A percentile compares a stretch with the other conserved stretches of the same genome.
phyloP scores from a whole-genome alignment of 164 flowering plant genomes.

The Annona cherimola region DNA sequence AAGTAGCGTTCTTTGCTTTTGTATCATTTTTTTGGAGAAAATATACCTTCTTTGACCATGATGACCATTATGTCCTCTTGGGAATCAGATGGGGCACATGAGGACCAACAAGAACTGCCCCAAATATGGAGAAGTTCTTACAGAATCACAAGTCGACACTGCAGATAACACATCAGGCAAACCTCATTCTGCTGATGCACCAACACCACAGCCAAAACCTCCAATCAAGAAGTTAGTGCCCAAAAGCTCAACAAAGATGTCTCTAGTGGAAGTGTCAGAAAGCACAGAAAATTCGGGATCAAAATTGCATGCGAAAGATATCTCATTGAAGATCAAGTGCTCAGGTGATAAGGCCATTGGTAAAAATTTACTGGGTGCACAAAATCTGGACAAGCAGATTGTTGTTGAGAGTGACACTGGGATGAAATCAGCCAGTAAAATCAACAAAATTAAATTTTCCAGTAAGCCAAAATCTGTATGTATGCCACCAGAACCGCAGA shows the following conservation, averaged over 20 bases:
- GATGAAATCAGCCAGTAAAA: constrained; percentile 39
- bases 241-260: constrained; percentile 46
- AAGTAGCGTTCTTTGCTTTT: not conserved
- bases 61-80: constrained; percentile 1
- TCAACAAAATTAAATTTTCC: constrained; percentile 60
- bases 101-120: constrained; percentile 98
- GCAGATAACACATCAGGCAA: constrained; percentile 42
- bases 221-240: constrained; percentile 41
- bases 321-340: constrained; percentile 72
- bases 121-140: constrained; percentile 65
- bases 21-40: not conserved
- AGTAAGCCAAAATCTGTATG: constrained; percentile 60
- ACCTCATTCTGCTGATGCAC: constrained; percentile 34
- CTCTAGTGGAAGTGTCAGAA: constrained; percentile 52
- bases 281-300: constrained; percentile 36
- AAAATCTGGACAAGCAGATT: constrained; percentile 37
- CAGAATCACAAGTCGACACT: constrained; percentile 44
- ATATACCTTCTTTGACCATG: not conserved
- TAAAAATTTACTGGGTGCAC: constrained; percentile 25
- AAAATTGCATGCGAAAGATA: constrained; percentile 32
- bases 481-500: constrained; percentile 40
- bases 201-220: constrained; percentile 40
- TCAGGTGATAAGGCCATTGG: constrained; percentile 45
- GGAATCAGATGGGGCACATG: constrained; percentile 88
- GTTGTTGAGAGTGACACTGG: constrained; percentile 42